Base-by-base conservation (phyloP, 768 basidiomycete genomes). In the Auriscalpium microsporum region DNA sequence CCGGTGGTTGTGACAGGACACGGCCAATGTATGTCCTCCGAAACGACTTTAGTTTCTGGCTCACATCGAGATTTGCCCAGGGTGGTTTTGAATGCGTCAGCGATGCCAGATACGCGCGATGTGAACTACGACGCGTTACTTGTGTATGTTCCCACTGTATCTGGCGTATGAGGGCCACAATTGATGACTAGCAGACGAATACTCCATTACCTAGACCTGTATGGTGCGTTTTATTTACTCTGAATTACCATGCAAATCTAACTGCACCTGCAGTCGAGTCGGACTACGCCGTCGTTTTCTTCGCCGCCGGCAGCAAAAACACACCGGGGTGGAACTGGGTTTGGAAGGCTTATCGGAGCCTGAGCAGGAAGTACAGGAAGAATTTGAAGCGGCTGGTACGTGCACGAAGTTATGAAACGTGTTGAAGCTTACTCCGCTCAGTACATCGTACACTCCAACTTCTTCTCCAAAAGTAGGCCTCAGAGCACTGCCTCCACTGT, bases 291-390 rank as follows among this genome's bases (percentile, higher is more conserved):
- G 83, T 93, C 19, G 80, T 92, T 4, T 91, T 92, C 69, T 87
- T 94, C 59, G 88, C 90, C 28, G 86, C 90, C 1, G 91, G 89
- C 23, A 81, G 81, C 8, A 75, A 73, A 58, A 75, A 91, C 69
- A 78, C 82, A 2, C 91, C 91, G 6, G 78, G 79, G 23, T 92
- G 89, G 89, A 88, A 84, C 60, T 94, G 91, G 91, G 79, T 94
- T 10, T 93, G 90, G 90, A 91, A 88, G 64, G 87, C 89, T 0
- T 92, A 92, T 67, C 78, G 89, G 21, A 86, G 85, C 63, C 72
- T 87, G 46, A 89, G 78, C 65, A 75, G 87, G 52, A 91, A 90
- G 68, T 94, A 91, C 65, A 79, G 91, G 52, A 94, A 94, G 73
- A 90, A 94, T 64, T 69, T 94, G 56, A 93, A 93, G 68, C 81